phyloP scores from a whole-genome alignment of 805 yeast genomes.

The Candida hungchunana region DNA sequence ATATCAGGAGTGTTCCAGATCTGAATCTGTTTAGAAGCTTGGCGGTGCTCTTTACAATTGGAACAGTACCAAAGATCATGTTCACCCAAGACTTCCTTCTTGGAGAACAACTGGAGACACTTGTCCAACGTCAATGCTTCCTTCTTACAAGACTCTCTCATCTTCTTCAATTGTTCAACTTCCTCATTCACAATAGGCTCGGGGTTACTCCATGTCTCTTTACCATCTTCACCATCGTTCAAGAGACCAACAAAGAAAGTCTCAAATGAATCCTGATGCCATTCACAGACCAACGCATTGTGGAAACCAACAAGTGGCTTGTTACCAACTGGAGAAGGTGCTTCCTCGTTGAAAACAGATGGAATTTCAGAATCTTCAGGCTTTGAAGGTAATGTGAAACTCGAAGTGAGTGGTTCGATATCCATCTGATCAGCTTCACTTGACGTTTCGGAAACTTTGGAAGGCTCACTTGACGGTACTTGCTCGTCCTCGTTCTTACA shows the following conservation, averaged over 20 bases:
- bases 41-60: slow-evolving; percentile 78
- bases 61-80: slow-evolving; percentile 96
- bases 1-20: slow-evolving; percentile 94
- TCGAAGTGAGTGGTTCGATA: slow-evolving; percentile 9
- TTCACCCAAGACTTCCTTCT: slow-evolving; percentile 80
- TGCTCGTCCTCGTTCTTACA: slow-evolving; percentile 2
- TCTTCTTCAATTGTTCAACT: slow-evolving; percentile 42
- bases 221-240: slow-evolving; percentile 42
- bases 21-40: slow-evolving; percentile 87
- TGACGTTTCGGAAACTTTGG: neutral
- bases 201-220: slow-evolving; percentile 54
- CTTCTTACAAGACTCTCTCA: slow-evolving; percentile 27
- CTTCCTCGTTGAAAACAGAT: too few relatives aligned
- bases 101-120: slow-evolving; percentile 70
- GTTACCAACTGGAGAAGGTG: slow-evolving; percentile 2
- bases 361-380: too few relatives aligned
- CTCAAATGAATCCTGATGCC: slow-evolving; percentile 48
- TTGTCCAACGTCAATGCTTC: slow-evolving; percentile 58
- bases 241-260: slow-evolving; percentile 49
- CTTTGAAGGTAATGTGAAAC: neutral
- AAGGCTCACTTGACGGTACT: too few relatives aligned
- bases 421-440: slow-evolving; percentile 1
- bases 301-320: slow-evolving; percentile 26
- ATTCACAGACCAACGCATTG: slow-evolving; percentile 58
- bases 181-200: slow-evolving; percentile 48